Evolutionary conservation across 495 filamentous ascomycete genomes (phyloP).

Genomic region (Lasiosphaeria miniovina): DNA sequence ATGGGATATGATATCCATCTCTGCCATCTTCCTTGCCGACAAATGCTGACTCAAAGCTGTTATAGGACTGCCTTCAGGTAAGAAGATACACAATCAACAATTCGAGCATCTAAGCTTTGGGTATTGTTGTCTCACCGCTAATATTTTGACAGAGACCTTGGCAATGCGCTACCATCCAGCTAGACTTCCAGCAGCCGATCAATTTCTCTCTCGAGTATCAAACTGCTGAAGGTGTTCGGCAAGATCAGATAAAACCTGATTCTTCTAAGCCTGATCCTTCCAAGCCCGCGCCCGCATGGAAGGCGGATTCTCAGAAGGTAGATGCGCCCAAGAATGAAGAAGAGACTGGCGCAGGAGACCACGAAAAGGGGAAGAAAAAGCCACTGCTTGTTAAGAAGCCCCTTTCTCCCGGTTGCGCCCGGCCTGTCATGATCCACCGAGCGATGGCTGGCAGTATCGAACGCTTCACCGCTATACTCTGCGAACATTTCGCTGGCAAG

Average conservation of each 20-base stretch:
- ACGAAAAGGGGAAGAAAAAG: conserved; percentile 36
- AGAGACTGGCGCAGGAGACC: conserved; percentile 26
- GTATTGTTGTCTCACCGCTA: conserved; percentile 45
- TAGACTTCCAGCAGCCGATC: conserved; percentile 90
- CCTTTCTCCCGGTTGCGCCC: conserved; percentile 67
- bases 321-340: not conserved
- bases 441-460: conserved; percentile 93
- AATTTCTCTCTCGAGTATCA: conserved; percentile 44
- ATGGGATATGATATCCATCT: too few species aligned
- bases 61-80: conserved; percentile 29
- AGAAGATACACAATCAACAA: not conserved
- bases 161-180: conserved; percentile 95
- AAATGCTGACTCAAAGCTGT: too few species aligned
- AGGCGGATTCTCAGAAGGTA: conserved; percentile 25
- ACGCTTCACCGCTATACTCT: conserved; percentile 90
- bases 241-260: conserved; percentile 28
- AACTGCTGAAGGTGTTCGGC: conserved; percentile 54
- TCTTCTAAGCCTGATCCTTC: conserved; percentile 28
- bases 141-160: conserved; percentile 31
- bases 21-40: too few species aligned
- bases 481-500: conserved; percentile 93
- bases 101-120: not conserved
- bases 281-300: conserved; percentile 14
- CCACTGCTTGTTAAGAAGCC: conserved; percentile 43
- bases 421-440: conserved; percentile 95